phyloP scores from a whole-genome alignment of 176 grass and related monocot genomes.

The Musa schizocarpa region DNA sequence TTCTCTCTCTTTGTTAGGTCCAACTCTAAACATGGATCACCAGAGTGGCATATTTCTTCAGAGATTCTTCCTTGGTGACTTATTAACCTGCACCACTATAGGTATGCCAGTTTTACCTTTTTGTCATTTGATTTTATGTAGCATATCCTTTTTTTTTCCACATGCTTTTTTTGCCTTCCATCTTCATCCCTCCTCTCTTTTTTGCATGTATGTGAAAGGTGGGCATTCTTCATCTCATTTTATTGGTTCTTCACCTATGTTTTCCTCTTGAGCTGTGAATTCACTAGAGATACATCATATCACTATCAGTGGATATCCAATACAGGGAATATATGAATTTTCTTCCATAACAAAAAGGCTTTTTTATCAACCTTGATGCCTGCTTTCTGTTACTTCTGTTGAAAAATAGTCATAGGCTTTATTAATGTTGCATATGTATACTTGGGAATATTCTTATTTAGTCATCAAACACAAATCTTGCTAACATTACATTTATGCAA shows the following conservation, averaged over 20 bases:
- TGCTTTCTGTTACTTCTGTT: background rate
- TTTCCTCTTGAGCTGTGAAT: background rate
- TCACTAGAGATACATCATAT: background rate
- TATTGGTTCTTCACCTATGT: background rate
- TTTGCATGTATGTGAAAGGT: no score
- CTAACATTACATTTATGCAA: no score
- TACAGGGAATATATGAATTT: no score
- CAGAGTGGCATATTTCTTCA: background rate
- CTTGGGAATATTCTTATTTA: no score
- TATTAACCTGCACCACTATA: background rate
- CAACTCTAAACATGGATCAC: background rate
- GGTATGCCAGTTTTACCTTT: background rate
- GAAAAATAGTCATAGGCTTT: no score
- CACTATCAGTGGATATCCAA: background rate
- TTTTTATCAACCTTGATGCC: background rate
- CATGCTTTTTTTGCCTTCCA: no score
- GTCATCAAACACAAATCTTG: no score
- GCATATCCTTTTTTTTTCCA: background rate
- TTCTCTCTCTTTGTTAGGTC: background rate
- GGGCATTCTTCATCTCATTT: background rate
- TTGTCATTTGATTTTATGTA: background rate
- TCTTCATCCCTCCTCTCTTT: no score
- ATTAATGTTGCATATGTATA: no score
- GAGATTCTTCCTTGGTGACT: background rate
- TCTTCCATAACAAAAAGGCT: background rate